phyloP scores from a whole-genome alignment of 495 filamentous ascomycete genomes.

The Talaromyces proteolyticus region DNA sequence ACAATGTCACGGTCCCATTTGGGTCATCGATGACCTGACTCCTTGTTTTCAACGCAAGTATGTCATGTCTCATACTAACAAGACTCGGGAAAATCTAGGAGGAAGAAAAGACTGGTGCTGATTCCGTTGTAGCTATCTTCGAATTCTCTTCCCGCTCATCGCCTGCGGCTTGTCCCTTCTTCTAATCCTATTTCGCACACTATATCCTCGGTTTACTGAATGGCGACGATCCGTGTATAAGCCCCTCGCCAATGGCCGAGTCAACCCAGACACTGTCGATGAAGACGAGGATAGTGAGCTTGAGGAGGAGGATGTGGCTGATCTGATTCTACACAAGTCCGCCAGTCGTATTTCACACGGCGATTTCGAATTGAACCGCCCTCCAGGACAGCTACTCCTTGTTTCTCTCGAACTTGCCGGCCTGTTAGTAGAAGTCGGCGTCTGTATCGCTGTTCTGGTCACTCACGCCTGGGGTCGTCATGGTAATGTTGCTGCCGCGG shows the following conservation, averaged over 20 bases:
- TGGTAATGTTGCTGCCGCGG: conserved; percentile 55
- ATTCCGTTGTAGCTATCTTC: conserved; percentile 64
- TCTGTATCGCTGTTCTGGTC: conserved; percentile 57
- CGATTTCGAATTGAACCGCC: conserved; percentile 70
- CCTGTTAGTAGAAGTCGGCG: conserved; percentile 61
- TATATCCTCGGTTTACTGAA: conserved; percentile 26
- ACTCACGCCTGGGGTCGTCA: conserved; percentile 48
- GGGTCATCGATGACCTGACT: conserved; percentile 85
- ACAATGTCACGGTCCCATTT: conserved; percentile 73
- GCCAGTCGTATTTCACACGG: conserved; percentile 56
- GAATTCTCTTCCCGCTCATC: conserved; percentile 73
- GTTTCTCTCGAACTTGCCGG: conserved; percentile 70
- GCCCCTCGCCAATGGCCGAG: conserved; percentile 29
- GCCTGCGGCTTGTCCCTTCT: conserved; percentile 65
- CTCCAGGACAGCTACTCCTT: conserved; percentile 62
- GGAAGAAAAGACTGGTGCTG: background rate
- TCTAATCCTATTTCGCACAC: conserved; percentile 48
- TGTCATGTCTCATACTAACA: conserved; percentile 20
- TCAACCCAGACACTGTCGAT: conserved; percentile 35
- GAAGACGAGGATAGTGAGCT: conserved; percentile 54
- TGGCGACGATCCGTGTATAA: conserved; percentile 9
- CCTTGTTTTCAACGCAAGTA: conserved; percentile 86
- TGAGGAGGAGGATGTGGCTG: conserved; percentile 62
- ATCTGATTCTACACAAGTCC: conserved; percentile 56
- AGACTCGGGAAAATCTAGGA: background rate